Evolutionary conservation across 2,329 filamentous ascomycete genomes (phyloP).

Genomic region (Fusarium mexicanum): DNA sequence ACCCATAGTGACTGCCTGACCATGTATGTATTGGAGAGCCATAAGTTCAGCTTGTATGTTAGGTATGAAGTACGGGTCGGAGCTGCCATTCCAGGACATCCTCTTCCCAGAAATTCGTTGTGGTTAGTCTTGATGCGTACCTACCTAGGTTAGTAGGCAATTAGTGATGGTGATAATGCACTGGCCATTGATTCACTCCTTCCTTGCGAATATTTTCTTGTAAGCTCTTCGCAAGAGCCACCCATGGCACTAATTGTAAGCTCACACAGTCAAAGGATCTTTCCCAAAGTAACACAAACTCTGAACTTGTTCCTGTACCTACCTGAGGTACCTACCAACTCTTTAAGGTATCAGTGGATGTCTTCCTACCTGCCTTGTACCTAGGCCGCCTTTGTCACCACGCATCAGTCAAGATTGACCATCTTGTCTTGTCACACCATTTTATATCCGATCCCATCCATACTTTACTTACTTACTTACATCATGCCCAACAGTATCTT

Average conservation of each 20-base stretch:
- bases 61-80: not conserved
- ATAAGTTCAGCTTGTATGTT: not conserved
- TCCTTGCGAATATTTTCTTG: not conserved
- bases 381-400: not conserved
- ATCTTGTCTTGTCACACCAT: constrained; percentile 3
- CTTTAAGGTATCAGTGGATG: not conserved
- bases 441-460: constrained; percentile 3
- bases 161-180: not conserved
- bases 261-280: not conserved
- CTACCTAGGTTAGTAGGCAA: not conserved
- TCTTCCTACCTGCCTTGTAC: not conserved
- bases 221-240: not conserved
- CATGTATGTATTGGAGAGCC: not conserved
- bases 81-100: not conserved
- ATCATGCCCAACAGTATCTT: constrained; percentile 27
- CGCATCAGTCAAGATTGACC: not conserved
- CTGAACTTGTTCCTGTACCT: not conserved
- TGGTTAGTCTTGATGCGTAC: not conserved
- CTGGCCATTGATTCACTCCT: not conserved
- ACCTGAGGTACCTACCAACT: not conserved
- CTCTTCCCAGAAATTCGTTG: not conserved
- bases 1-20: not conserved
- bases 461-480: not conserved
- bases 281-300: not conserved
- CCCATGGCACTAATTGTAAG: not conserved